Evolutionary conservation across 2,329 filamentous ascomycete species (phyloP), one percentile per base, ranked within the genome.

Genomic region (Trichoderma cornu-damae): DNA sequence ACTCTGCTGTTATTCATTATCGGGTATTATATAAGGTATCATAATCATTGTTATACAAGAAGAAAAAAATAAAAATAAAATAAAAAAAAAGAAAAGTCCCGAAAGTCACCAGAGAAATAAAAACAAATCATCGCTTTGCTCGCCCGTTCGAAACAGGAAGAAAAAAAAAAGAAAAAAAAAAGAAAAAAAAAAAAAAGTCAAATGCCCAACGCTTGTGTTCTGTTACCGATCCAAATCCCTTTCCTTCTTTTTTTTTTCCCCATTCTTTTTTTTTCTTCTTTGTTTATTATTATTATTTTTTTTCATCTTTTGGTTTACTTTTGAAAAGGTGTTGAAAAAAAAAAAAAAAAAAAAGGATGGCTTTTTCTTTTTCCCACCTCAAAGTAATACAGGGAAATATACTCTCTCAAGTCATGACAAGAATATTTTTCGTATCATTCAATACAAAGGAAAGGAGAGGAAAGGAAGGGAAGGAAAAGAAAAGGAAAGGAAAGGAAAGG

Each of bases 21-120:
- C 24, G 52, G 52, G 52, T 47, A 55, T 55, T 55, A 55, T 54
- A 53, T 24, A 34, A 20, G 26, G 35, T 52, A 55, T 55, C 52
- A 14, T 55, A 47, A 47, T 55, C 40, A 38, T 46, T 47, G 52
- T 55, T n/a, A 22, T 55, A 55, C 52, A 55, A 30, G 30, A 47
- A 47, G 35, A 37, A 12, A 1, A 26, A 38, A 28, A 30, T 12
- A 28, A 30, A 40, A 20, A 12, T 28, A 44, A 38, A 16, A 28
- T 4, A 28, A 8, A 8, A 28, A 28, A 28, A 28, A 28, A 28
- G 9, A 38, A 38, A 38, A 38, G 37, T 18, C 14, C 16, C 16
- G 20, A 38, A 38, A 16, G 2, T 47, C n/a, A 20, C 32, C 42
- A 14, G 18, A 20, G 24, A 18, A 30, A 22, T 30, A 20, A 14